phyloP scores from a whole-genome alignment of 352 stramenopile species.

The Phytophthora tubulina region DNA sequence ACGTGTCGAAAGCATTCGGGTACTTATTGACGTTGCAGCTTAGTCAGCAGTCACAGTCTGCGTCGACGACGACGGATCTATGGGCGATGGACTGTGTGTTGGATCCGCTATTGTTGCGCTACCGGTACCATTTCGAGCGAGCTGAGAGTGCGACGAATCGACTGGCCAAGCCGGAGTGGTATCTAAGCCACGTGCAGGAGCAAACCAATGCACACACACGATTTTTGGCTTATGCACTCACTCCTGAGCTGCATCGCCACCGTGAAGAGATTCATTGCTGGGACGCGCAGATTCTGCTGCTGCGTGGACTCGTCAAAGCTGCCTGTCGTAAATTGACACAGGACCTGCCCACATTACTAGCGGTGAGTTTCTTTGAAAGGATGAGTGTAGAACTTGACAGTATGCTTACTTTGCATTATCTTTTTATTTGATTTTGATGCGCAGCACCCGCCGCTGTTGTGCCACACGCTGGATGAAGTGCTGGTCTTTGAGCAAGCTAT shows the following conservation, averaged over 20 bases:
- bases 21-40: conserved; percentile 72
- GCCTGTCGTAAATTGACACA: conserved; percentile 60
- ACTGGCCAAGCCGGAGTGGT: conserved; percentile 82
- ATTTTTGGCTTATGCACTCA: conserved; percentile 57
- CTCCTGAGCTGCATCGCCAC: conserved; percentile 60
- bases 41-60: conserved; percentile 42
- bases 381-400: too few relatives aligned
- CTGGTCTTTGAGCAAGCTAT: conserved; percentile 76
- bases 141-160: conserved; percentile 73
- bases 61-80: conserved; percentile 39
- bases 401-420: background rate
- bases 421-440: background rate
- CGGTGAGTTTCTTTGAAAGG: conserved; percentile 33
- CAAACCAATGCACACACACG: conserved; percentile 57
- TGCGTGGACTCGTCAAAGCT: conserved; percentile 57
- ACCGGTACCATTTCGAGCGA: conserved; percentile 83
- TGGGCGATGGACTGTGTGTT: conserved; percentile 78
- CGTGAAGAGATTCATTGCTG: conserved; percentile 55
- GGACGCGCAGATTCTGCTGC: conserved; percentile 69
- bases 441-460: conserved; percentile 61
- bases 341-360: conserved; percentile 55
- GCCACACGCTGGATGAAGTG: conserved; percentile 79
- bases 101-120: conserved; percentile 64
- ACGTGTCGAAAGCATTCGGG: conserved; percentile 53
- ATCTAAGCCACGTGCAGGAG: conserved; percentile 65